Percentiles rank a stretch among this genome's conserved stretches.
These are phyloP conservation scores for Didymellaceae sp. DNA, from an alignment of 2,329 filamentous ascomycete genomes.

Conservation along the genomic window DNA sequence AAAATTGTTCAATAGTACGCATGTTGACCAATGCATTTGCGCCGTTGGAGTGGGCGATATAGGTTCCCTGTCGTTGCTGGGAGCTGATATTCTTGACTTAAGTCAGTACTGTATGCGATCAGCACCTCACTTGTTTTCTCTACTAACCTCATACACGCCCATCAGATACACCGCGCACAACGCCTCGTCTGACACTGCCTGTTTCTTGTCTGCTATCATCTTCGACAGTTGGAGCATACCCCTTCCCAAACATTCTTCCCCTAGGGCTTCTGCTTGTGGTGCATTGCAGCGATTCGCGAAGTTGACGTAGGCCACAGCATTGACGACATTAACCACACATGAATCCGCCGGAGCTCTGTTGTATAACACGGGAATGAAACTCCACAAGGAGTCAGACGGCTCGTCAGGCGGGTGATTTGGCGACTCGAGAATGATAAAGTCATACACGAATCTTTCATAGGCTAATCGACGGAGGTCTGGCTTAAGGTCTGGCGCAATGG, in stretches of 20 bases:
- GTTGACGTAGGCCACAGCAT: conserved; percentile 40
- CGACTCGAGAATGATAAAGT: conserved; percentile 35
- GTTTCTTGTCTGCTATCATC: conserved; percentile 31
- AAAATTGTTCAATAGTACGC: conserved; percentile 33
- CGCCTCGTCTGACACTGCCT: conserved; percentile 29
- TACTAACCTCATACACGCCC: conserved; percentile 42
- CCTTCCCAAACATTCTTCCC: conserved; percentile 33
- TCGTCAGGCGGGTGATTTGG: conserved; percentile 23
- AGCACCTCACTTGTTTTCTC: neutral
- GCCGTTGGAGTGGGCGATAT: conserved; percentile 36
- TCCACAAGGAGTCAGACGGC: conserved; percentile 34
- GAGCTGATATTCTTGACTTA: conserved; percentile 31
- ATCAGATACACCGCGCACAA: conserved; percentile 39
- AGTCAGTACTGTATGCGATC: neutral
- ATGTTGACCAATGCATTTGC: conserved; percentile 38
- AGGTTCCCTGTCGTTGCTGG: conserved; percentile 27
- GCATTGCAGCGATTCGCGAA: conserved; percentile 35
- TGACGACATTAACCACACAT: conserved; percentile 28
- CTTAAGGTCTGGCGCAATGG: conserved; percentile 17
- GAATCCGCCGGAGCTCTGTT: conserved; percentile 29
- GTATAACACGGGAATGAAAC: conserved; percentile 38
- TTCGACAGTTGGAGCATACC: conserved; percentile 32
- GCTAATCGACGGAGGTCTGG: conserved; percentile 33
- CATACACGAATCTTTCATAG: conserved; percentile 43
- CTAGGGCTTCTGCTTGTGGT: conserved; percentile 29